These are phyloP conservation scores for Coemansia nantahalensis DNA, from an alignment of 192 early-diverging fungal species.

Conservation along the genomic window DNA sequence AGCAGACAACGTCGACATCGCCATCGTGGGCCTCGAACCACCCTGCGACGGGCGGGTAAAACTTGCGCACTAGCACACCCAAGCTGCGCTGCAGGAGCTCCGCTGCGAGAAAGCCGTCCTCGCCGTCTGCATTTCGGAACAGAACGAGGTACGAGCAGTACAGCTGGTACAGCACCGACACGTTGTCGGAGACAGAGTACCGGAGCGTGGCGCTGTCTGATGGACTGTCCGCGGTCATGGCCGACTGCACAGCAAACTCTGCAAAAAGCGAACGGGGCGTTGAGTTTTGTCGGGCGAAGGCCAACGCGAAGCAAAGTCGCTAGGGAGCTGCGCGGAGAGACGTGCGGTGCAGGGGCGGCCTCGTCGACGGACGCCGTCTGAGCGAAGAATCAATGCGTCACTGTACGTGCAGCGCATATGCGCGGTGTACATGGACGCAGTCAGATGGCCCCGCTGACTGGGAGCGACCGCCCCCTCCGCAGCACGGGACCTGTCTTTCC, in stretches of 20 bases:
- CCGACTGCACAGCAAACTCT: not conserved
- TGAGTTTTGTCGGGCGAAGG: too few species aligned
- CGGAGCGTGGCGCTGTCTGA: conserved; percentile 12
- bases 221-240: conserved; percentile 1
- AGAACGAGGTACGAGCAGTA: conserved; percentile 49
- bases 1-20: conserved; percentile 33
- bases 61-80: conserved; percentile 24
- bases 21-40: conserved; percentile 27
- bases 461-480: too few species aligned
- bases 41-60: conserved; percentile 39
- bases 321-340: too few species aligned
- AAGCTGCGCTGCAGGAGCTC: conserved; percentile 19
- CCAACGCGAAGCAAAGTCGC: too few species aligned
- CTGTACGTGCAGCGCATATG: too few species aligned
- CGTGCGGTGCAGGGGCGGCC: too few species aligned
- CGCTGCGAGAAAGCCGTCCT: conserved; percentile 16
- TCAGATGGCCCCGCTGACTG: too few species aligned
- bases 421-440: too few species aligned
- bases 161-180: conserved; percentile 49
- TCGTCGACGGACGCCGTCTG: too few species aligned
- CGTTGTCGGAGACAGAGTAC: conserved; percentile 32
- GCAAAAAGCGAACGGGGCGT: too few species aligned
- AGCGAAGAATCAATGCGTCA: too few species aligned
- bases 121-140: conserved; percentile 18
- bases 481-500: too few species aligned